phyloP scores from a whole-genome alignment of 768 basidiomycete genomes.

The Amylocystis lapponica region DNA sequence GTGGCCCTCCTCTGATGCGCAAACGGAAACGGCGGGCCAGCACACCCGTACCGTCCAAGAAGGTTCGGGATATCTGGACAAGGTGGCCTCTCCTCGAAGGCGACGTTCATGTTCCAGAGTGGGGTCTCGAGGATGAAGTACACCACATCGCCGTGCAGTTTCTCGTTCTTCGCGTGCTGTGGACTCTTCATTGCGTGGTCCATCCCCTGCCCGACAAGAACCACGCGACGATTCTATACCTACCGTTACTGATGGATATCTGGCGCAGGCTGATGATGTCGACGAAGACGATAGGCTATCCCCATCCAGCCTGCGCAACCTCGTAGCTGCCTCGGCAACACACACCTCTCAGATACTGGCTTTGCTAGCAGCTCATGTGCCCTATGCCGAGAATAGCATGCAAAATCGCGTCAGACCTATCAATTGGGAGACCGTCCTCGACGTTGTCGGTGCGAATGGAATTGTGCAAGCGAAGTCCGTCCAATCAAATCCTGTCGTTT shows the following conservation, averaged over 20 bases:
- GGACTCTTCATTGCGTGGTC: background rate
- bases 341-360: slow-evolving; percentile 49
- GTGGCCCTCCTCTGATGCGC: background rate
- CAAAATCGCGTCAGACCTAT: slow-evolving; percentile 60
- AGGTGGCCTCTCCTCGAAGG: slow-evolving; percentile 65
- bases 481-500: background rate
- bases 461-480: slow-evolving; percentile 23
- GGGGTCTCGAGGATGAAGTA: slow-evolving; percentile 67
- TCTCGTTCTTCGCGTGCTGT: slow-evolving; percentile 15
- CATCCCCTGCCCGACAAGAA: slow-evolving; percentile 8
- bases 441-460: slow-evolving; percentile 40
- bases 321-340: slow-evolving; percentile 39
- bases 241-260: background rate
- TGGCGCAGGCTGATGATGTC: slow-evolving; percentile 11
- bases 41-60: slow-evolving; percentile 3
- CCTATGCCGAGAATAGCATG: slow-evolving; percentile 49
- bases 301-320: slow-evolving; percentile 25
- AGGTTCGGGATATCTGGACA: slow-evolving; percentile 55
- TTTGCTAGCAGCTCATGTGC: slow-evolving; percentile 49
- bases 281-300: slow-evolving; percentile 27
- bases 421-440: slow-evolving; percentile 59
- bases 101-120: slow-evolving; percentile 65
- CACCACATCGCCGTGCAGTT: slow-evolving; percentile 37
- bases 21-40: background rate
- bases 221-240: background rate